Evolutionary conservation across 306 rosid species (phyloP), one percentile per base, ranked within the genome.

Genomic region (Echinosophora koreensis): DNA sequence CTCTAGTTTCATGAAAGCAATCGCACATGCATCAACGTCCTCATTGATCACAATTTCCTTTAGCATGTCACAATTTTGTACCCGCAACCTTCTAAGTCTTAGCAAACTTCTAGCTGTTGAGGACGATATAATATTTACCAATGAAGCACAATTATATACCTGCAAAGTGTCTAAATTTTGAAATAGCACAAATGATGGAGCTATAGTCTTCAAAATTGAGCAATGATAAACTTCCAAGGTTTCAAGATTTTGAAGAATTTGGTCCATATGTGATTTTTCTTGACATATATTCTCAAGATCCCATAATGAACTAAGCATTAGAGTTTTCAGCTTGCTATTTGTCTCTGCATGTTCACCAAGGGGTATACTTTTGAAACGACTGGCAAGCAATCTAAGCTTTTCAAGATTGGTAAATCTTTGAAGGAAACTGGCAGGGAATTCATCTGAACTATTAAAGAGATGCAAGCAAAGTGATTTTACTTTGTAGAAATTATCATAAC

Each of bases 1-100:
- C 30, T 69, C 37, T 6, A 69, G 17, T 30, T 50, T 69, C 61
- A 6, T 34, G 11, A 69, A 50, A 28, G 47, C 34, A 69, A 51
- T 69, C 62, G 50, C 61, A 8, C 47, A 10, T 30, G 42, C 58
- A 28, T 77, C 66, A 22, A n/a, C 67, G 4, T 28, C 81, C 3
- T 55, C 54, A 2, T 4, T 47, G 14, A 3, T 44, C 32, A 77
- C 52, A 27, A 77, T 34, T 39, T 55, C 68, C 2, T 32, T 14
- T 8, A 77, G 44, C 55, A 34, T 66, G 28, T 66, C 6, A 44
- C 75, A 77, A 13, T 56, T 4, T 12, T 12, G 1, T 14, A 67
- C 13, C 1, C 0, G 1, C 16, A 67, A 7, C 2, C 0, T 42
- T 0, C 27, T 27, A 18, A 77, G 35, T 14, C 47, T 56, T 9